Conservation (phyloP, 306 rosid genomes). For the Sicyos edulis region DNA sequence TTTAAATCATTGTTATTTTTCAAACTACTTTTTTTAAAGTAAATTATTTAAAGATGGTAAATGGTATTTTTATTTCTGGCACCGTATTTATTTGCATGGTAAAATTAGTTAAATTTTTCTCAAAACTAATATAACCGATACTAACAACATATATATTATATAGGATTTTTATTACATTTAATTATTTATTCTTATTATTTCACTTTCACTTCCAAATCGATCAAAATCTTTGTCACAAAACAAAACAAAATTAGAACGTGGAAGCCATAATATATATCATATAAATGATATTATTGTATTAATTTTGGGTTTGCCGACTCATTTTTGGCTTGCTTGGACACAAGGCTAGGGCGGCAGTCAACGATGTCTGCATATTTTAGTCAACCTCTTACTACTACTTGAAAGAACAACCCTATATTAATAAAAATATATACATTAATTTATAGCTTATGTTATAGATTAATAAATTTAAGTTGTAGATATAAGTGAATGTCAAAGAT, state of each 20-base stretch:
- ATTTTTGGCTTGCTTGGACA: background rate
- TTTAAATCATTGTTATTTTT: background rate
- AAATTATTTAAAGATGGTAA: too few relatives aligned
- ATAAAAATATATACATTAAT: background rate
- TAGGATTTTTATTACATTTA: too few relatives aligned
- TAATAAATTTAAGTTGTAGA: background rate
- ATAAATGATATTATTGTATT: background rate
- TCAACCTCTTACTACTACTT: constrained; percentile 16
- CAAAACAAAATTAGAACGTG: too few relatives aligned
- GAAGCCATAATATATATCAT: too few relatives aligned
- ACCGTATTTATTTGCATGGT: background rate
- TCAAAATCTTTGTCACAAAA: too few relatives aligned
- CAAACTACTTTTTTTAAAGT: background rate
- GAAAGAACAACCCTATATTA: background rate
- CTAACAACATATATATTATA: too few relatives aligned
- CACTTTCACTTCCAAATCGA: too few relatives aligned
- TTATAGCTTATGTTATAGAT: background rate
- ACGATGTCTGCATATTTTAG: constrained; percentile 14
- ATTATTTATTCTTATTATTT: too few relatives aligned
- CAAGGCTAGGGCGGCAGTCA: constrained; percentile 24
- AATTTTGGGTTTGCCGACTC: constrained; percentile 1
- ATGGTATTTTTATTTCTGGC: too few relatives aligned
- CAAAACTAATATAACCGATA: too few relatives aligned
- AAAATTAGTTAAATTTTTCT: background rate
- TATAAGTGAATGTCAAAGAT: constrained; percentile 7